Conservation (phyloP, 23 red algal genomes). For the Gracilaria gracilis region DNA sequence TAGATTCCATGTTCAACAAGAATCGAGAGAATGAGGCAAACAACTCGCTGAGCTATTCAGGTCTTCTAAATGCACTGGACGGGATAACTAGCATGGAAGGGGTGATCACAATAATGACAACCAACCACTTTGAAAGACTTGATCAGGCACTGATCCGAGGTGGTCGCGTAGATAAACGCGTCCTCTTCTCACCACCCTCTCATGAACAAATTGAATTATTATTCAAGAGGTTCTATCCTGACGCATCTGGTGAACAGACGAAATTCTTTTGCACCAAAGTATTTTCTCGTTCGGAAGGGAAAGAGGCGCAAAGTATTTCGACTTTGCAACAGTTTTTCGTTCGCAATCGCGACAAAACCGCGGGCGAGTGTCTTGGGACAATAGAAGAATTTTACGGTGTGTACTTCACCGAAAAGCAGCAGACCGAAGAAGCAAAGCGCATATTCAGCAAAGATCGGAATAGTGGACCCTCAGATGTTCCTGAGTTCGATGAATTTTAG, state of each 20-base stretch:
- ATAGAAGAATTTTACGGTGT: too few species aligned
- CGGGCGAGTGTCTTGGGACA: too few species aligned
- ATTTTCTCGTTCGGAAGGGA: neutral
- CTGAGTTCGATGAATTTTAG: too few species aligned
- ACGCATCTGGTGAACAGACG: neutral
- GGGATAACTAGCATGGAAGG: slow-evolving; percentile 40
- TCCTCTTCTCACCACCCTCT: slow-evolving; percentile 21
- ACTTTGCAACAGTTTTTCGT: slow-evolving; percentile 61
- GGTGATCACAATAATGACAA: slow-evolving; percentile 56
- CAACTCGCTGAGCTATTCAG: slow-evolving; percentile 58
- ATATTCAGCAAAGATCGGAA: too few species aligned
- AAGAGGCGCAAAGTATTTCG: slow-evolving; percentile 30
- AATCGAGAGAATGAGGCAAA: slow-evolving; percentile 16
- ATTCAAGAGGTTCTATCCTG: slow-evolving; percentile 64
- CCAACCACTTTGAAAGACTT: slow-evolving; percentile 72
- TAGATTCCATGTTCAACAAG: slow-evolving; percentile 58
- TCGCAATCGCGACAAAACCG: neutral
- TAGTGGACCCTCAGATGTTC: too few species aligned
- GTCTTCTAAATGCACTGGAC: slow-evolving; percentile 73
- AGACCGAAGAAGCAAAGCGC: too few species aligned
- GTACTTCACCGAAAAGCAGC: too few species aligned
- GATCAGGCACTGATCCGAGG: slow-evolving; percentile 70
- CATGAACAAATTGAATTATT: slow-evolving; percentile 33
- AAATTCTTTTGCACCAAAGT: slow-evolving; percentile 30
- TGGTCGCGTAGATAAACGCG: slow-evolving; percentile 63